Conservation (phyloP, 305 asterid genomes). For the Nicotiana rustica region DNA sequence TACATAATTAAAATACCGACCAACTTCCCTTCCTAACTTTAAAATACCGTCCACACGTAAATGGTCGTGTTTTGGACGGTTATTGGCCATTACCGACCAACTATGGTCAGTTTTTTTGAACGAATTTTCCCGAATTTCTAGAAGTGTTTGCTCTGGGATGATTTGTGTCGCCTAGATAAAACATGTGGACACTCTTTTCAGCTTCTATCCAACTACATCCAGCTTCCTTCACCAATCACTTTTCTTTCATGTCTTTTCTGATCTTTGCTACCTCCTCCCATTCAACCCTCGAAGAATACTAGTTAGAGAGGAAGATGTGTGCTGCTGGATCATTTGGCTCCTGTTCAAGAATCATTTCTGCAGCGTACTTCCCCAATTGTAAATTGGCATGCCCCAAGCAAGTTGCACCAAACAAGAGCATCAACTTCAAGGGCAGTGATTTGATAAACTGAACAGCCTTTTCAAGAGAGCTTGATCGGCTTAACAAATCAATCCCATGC, state of each 20-base stretch:
- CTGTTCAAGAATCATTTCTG: slow-evolving; percentile 67
- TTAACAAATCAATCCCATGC: slow-evolving; percentile 82
- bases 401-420: slow-evolving; percentile 88
- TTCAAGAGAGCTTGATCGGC: slow-evolving; percentile 68
- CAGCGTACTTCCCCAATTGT: slow-evolving; percentile 69
- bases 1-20: no score
- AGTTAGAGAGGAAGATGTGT: slow-evolving; percentile 71
- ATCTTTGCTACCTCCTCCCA: slow-evolving; percentile 70
- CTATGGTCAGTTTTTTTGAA: no score
- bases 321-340: slow-evolving; percentile 85
- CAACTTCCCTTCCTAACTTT: no score
- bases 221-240: slow-evolving; percentile 78
- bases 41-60: no score
- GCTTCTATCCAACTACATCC: slow-evolving; percentile 95
- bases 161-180: slow-evolving; percentile 79
- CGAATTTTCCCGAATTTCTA: no score
- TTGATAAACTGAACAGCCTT: slow-evolving; percentile 60
- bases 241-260: slow-evolving; percentile 73
- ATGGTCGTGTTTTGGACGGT: no score
- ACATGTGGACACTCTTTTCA: slow-evolving; percentile 67
- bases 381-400: slow-evolving; percentile 79
- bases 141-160: slow-evolving; percentile 62
- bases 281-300: slow-evolving; percentile 73
- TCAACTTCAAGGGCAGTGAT: slow-evolving; percentile 76
- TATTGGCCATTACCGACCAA: no score